These are phyloP conservation scores for Sanghuangporus weigelae DNA, from an alignment of 1,284 basidiomycete species.

Conservation along the genomic window DNA sequence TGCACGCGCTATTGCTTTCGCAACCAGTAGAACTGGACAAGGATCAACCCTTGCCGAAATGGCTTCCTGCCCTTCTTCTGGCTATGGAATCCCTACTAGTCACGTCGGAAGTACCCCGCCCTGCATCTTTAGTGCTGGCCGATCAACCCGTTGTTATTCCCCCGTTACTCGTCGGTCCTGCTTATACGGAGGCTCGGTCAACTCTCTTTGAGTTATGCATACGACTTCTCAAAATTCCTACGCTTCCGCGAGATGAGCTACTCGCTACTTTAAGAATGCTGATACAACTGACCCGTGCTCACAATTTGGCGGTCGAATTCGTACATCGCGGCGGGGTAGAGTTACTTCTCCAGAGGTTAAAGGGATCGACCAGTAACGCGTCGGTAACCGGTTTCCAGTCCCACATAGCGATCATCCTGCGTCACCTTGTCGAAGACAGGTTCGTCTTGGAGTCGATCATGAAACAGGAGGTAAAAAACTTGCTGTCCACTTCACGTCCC, in stretches of 20 bases:
- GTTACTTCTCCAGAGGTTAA: conserved; percentile 63
- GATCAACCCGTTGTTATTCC: conserved; percentile 53
- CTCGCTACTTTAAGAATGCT: conserved; percentile 76
- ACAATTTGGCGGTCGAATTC: conserved; percentile 53
- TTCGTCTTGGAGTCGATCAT: conserved; percentile 68
- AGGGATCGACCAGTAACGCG: conserved; percentile 40
- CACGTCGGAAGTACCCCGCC: conserved; percentile 64
- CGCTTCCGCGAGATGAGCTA: conserved; percentile 71
- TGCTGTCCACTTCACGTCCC: conserved; percentile 66
- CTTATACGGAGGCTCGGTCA: conserved; percentile 54
- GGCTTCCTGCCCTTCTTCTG: conserved; percentile 80
- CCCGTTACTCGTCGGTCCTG: conserved; percentile 52
- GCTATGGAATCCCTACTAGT: conserved; percentile 80
- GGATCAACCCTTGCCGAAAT: conserved; percentile 62
- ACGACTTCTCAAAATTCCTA: conserved; percentile 56
- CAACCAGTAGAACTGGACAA: conserved; percentile 45
- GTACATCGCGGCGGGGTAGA: conserved; percentile 59
- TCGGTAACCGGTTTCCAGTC: conserved; percentile 67
- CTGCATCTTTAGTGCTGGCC: conserved; percentile 60
- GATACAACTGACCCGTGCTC: conserved; percentile 76
- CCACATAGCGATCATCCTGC: conserved; percentile 82
- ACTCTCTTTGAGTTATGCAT: conserved; percentile 72
- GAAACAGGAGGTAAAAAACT: conserved; percentile 76
- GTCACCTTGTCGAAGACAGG: conserved; percentile 85
- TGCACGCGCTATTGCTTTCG: conserved; percentile 61